Percentiles rank a stretch among this genome's conserved stretches.
phyloP scores from a whole-genome alignment of 805 yeast species.

The Schizosaccharomyces cryophilus region DNA sequence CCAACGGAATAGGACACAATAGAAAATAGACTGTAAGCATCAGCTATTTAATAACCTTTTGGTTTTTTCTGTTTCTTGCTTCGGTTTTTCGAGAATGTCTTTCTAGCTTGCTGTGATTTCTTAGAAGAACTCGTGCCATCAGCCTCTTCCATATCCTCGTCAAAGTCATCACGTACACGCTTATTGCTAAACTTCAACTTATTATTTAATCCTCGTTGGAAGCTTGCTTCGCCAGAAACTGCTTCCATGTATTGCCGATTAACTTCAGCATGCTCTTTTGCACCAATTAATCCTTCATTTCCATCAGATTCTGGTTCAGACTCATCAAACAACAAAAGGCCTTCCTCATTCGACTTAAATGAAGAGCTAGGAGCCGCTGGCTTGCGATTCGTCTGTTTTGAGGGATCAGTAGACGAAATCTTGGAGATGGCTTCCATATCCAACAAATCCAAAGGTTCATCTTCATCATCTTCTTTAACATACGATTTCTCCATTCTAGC shows the following conservation, averaged over 20 bases:
- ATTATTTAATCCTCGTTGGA: conserved; percentile 24
- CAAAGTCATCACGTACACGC: conserved; percentile 25
- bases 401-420: conserved; percentile 71
- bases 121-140: background rate
- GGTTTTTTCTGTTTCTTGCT: background rate
- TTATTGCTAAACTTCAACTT: conserved; percentile 24
- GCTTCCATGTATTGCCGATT: conserved; percentile 30
- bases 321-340: conserved; percentile 44
- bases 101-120: background rate
- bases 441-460: conserved; percentile 63
- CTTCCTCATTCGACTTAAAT: conserved; percentile 29
- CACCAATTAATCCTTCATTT: conserved; percentile 34
- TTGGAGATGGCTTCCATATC: conserved; percentile 68
- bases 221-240: conserved; percentile 81
- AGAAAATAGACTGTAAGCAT: too few species aligned
- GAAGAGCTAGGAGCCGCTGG: conserved; percentile 12
- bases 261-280: conserved; percentile 76
- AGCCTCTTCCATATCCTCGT: conserved; percentile 22
- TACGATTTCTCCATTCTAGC: background rate
- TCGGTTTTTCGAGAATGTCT: too few species aligned
- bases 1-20: too few species aligned
- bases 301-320: conserved; percentile 15
- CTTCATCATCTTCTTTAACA: conserved; percentile 18
- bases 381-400: conserved; percentile 18
- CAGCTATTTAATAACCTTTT: background rate